Evolutionary conservation across 345 rosid genomes (phyloP), one percentile per base, ranked within the genome.

Genomic region (Corchorus olitorius): DNA sequence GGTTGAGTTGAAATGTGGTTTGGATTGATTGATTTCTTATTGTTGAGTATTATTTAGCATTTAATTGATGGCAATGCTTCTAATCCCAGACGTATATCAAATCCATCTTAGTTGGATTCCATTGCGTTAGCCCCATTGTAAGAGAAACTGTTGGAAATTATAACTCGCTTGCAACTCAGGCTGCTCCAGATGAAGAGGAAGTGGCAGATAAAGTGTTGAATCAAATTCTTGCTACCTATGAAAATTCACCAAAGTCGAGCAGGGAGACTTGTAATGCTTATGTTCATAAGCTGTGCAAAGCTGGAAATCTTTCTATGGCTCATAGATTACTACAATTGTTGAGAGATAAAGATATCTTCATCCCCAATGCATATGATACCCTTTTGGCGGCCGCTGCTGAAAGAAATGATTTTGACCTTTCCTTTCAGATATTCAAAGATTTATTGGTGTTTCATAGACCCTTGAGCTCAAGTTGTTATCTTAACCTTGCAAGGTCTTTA

Each of bases 401-500:
- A 70, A 87, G 72, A 59, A 71, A 80, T 59, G 82, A 84, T 27
- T 43, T 80, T n/a, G 84, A 77, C 3, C 45, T 86, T 56, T 79
- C 87, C 3, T 76, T 72, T 76, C 81, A 68, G 74, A 82, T 83
- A 75, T 86, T 90, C 76, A 88, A 86, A 78, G 81, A 86, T 62
- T 49, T 88, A 39, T 68, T 90, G 70, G 48, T 75, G 60, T 84
- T 81, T 35, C 73, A 53, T 83, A 77, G 82, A 63, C 80, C 84
- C 6, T 70, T 92, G 87, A 89, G 86, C 79, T 88, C 85, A 14
- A 72, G 82, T 75, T 82, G 83, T 79, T 94, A 85, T 84, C 63
- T 81, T 72, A 81, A 78, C 74, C 79, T 94, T 33, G 94, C 94
- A 9, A 91, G 86, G 81, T 85, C 87, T 72, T 92, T 89, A 73